Conservation (phyloP, 371 early-diverging fungal species). For the Rhizopus delemar region DNA sequence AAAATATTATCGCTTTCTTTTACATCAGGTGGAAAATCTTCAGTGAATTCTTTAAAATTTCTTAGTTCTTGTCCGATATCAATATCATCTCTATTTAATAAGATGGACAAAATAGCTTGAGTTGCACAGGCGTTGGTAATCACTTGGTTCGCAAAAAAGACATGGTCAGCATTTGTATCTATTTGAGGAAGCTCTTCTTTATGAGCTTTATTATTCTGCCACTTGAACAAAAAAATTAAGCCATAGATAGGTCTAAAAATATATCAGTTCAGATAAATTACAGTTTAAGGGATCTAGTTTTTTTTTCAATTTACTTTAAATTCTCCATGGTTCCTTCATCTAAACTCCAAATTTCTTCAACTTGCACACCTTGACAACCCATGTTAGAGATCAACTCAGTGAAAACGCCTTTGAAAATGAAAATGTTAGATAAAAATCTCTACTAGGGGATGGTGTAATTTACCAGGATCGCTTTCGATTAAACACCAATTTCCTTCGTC, state of each 20-base stretch:
- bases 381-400: conserved; percentile 85
- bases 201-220: conserved; percentile 56
- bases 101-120: conserved; percentile 87
- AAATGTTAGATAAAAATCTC: background rate
- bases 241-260: conserved; percentile 74
- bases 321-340: conserved; percentile 62
- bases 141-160: conserved; percentile 82
- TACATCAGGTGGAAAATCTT: conserved; percentile 83
- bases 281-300: too few relatives aligned
- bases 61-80: conserved; percentile 73
- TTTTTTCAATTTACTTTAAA: conserved; percentile 53
- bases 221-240: conserved; percentile 90
- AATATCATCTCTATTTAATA: conserved; percentile 73
- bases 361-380: conserved; percentile 82
- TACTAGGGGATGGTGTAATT: background rate
- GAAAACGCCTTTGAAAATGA: conserved; percentile 73
- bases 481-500: conserved; percentile 84
- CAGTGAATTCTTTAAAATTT: conserved; percentile 79
- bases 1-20: background rate
- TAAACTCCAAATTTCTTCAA: conserved; percentile 82
- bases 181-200: conserved; percentile 18
- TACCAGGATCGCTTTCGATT: conserved; percentile 88
- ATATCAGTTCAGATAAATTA: too few relatives aligned
- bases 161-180: conserved; percentile 39
- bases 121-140: conserved; percentile 92